Evolutionary conservation across 1,139 yeast genomes (phyloP).

Genomic region (Fermentozyma sake): DNA sequence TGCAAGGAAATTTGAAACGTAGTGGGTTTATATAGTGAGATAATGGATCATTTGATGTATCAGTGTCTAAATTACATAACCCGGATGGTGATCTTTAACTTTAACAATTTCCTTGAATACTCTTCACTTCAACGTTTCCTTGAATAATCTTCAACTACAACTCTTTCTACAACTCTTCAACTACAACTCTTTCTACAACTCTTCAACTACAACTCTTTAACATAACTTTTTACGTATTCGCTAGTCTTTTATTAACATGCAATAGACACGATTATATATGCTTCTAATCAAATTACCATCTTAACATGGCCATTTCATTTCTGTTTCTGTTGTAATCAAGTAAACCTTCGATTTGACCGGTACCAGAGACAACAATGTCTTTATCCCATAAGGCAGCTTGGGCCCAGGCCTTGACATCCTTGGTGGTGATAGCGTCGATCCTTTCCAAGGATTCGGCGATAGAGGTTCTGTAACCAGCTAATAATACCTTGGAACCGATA

Average conservation of each 20-base stretch:
- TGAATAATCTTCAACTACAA: no score
- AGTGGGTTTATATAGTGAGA: conserved; percentile 67
- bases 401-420: conserved; percentile 70
- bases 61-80: no score
- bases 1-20: conserved; percentile 75
- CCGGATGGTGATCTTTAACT: no score
- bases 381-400: conserved; percentile 73
- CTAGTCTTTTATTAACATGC: conserved; percentile 2
- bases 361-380: conserved; percentile 76
- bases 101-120: no score
- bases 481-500: conserved; percentile 58
- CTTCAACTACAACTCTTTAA: no score
- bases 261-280: no score
- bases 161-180: no score
- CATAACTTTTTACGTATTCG: neutral
- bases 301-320: conserved; percentile 84
- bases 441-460: conserved; percentile 54
- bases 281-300: conserved; percentile 51
- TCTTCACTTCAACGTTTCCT: no score
- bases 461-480: conserved; percentile 59
- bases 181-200: no score
- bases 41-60: neutral
- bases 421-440: conserved; percentile 59
- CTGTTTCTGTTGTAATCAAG: conserved; percentile 81
- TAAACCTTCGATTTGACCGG: conserved; percentile 80